Base-by-base conservation (phyloP, 768 basidiomycete species). In the Hortiboletus flavorubellus region DNA sequence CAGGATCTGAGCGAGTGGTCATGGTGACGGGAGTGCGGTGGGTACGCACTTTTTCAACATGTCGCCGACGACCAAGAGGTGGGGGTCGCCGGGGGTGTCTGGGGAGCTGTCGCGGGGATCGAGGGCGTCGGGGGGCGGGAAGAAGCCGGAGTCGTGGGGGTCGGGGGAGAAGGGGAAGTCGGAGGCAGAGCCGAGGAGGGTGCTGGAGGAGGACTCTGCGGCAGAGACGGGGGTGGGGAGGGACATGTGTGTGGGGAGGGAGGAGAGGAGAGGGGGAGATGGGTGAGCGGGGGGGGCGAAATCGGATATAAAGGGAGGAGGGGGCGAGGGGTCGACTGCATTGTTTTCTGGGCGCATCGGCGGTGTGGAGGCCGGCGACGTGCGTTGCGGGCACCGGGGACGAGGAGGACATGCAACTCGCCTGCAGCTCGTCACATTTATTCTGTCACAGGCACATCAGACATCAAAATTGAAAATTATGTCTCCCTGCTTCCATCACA, bases 21-120 rank as follows among this genome's bases (percentile, higher is more conserved):
- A 31, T 16, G 44, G 58, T 33, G 23, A 46, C 2, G 21, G 2
- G 21, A 21, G 21, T 21, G 21, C 21, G 21, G 21, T 16, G 33
- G 23, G 21, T 21, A 68, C 80, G 68, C 61, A 87, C 87, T 80
- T 78, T 66, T 77, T 78, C 39, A 81, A 68, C 73, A 81, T 74
- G 63, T 74, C 76, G 12, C 77, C 76, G 35, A 81, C 75, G 26
- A 73, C 75, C 68, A 76, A 71, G 62, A 86, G 72, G 64, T 82
- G 79, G 2, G 79, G 71, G 49, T 73, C 80, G 21, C 21, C 21
- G 21, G 21, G 21, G 21, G 21, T 21, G 44, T 79, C 75, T 8
- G 69, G 69, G 7, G 64, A 59, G 43, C 39, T 40, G 21, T 63
- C 60, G n/a, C 53, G 57, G 46, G 47, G 21, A 57, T 69, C 69